These are phyloP conservation scores for Hyphopichia burtonii DNA, from an alignment of 1,139 yeast species.

Conservation along the genomic window DNA sequence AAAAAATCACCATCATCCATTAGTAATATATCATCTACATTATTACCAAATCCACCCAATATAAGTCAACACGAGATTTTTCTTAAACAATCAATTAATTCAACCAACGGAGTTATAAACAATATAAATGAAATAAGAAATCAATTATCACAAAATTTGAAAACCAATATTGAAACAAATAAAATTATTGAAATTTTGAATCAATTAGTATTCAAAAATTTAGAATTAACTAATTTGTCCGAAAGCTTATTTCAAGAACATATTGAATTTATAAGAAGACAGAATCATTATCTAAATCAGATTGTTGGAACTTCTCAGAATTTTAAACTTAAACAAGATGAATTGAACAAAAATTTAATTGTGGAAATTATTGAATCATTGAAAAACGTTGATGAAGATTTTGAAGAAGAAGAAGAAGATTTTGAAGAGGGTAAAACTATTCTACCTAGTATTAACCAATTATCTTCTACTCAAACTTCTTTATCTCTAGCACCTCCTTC, in stretches of 20 bases:
- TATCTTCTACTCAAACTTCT: neutral
- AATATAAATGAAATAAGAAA: constrained; percentile 1
- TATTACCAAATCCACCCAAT: neutral
- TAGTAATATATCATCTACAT: neutral
- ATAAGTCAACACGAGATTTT: constrained; percentile 1
- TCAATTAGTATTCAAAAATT: constrained; percentile 11
- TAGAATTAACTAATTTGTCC: constrained; percentile 11
- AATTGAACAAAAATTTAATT: constrained; percentile 10
- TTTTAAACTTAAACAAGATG: constrained; percentile 14
- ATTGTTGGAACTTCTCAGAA: constrained; percentile 12
- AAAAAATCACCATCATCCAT: too few relatives aligned
- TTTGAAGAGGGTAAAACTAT: too few relatives aligned
- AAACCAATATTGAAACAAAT: neutral
- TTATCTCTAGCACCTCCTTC: neutral
- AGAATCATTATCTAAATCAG: constrained; percentile 10
- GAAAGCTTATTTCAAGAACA: constrained; percentile 29
- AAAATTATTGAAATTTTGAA: constrained; percentile 10
- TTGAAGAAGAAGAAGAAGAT: neutral
- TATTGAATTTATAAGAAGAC: constrained; percentile 10
- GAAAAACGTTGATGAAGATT: neutral
- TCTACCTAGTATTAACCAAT: neutral
- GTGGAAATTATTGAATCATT: neutral
- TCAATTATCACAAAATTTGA: neutral
- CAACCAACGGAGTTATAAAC: neutral
- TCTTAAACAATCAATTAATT: neutral